These are phyloP conservation scores for Thielaviopsis punctulata DNA, from an alignment of 2,329 filamentous ascomycete genomes.

Conservation along the genomic window DNA sequence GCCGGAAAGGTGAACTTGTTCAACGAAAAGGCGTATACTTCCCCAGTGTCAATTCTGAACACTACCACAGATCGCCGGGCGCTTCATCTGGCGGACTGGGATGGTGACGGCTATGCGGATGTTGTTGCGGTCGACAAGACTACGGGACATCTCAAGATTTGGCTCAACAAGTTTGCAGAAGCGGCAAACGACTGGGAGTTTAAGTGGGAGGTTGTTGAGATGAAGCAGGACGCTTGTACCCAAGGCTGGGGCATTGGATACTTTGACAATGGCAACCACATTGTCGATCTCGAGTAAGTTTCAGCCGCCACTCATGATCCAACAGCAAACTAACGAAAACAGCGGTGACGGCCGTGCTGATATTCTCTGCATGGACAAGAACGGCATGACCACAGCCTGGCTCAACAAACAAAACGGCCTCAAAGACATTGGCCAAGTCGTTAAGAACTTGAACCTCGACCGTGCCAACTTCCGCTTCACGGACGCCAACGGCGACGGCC, in stretches of 20 bases:
- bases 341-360: constrained; percentile 18
- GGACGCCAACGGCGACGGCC: constrained; percentile 23
- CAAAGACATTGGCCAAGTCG: constrained; percentile 17
- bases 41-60: constrained; percentile 1
- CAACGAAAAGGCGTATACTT: background rate
- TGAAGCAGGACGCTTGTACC: constrained; percentile 12
- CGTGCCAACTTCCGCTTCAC: constrained; percentile 22
- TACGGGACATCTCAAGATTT: constrained; percentile 7
- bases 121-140: constrained; percentile 11
- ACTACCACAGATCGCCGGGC: constrained; percentile 15
- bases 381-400: constrained; percentile 17
- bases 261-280: constrained; percentile 17
- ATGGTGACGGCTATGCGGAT: constrained; percentile 22
- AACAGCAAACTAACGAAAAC: constrained; percentile 1
- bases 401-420: constrained; percentile 13
- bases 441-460: constrained; percentile 17
- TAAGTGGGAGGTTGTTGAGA: constrained; percentile 8
- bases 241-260: constrained; percentile 16
- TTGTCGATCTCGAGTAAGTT: constrained; percentile 18
- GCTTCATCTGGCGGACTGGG: constrained; percentile 22
- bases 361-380: constrained; percentile 19
- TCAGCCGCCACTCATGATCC: too few relatives aligned
- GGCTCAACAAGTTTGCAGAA: constrained; percentile 11
- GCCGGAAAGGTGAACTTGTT: background rate
- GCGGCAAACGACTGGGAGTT: background rate